These are phyloP conservation scores for Pholiota microspora DNA, from an alignment of 768 basidiomycete genomes.

Conservation along the genomic window DNA sequence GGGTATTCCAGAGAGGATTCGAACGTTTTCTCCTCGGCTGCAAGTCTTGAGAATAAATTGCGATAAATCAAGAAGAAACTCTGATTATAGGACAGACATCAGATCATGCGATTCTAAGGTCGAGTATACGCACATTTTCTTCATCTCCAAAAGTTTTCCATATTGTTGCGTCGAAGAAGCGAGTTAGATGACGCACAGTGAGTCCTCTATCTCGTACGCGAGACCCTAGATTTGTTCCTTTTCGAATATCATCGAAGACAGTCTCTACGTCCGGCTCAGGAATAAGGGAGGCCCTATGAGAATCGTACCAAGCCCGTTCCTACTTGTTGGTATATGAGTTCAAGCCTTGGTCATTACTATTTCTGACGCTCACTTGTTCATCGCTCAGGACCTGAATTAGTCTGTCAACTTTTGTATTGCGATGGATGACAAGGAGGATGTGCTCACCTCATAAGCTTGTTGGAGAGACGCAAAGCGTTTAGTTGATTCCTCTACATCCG, in stretches of 20 bases:
- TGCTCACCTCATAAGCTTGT: slow-evolving; percentile 87
- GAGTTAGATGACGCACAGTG: slow-evolving; percentile 74
- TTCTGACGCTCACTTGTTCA: slow-evolving; percentile 65
- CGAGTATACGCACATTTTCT: slow-evolving; percentile 44
- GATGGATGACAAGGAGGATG: background rate
- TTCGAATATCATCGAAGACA: slow-evolving; percentile 83
- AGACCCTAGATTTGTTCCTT: slow-evolving; percentile 54
- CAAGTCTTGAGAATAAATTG: slow-evolving; percentile 80
- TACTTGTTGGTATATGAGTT: slow-evolving; percentile 42
- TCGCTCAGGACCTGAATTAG: slow-evolving; percentile 78
- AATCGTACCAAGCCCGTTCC: slow-evolving; percentile 99
- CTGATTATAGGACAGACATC: slow-evolving; percentile 38
- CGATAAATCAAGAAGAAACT: slow-evolving; percentile 89
- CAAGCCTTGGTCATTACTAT: background rate
- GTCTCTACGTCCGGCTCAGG: slow-evolving; percentile 83
- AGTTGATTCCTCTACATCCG: slow-evolving; percentile 83
- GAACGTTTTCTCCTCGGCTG: slow-evolving; percentile 69
- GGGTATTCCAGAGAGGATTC: slow-evolving; percentile 56
- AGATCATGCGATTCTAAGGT: background rate
- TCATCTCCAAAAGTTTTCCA: slow-evolving; percentile 68
- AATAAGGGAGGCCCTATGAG: slow-evolving; percentile 76
- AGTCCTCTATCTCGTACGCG: slow-evolving; percentile 68
- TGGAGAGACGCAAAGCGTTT: slow-evolving; percentile 85
- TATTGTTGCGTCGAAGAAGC: slow-evolving; percentile 76
- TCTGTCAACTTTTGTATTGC: slow-evolving; percentile 6